phyloP scores from a whole-genome alignment of 2,329 filamentous ascomycete genomes.

The Drechslerella stenobrocha region DNA sequence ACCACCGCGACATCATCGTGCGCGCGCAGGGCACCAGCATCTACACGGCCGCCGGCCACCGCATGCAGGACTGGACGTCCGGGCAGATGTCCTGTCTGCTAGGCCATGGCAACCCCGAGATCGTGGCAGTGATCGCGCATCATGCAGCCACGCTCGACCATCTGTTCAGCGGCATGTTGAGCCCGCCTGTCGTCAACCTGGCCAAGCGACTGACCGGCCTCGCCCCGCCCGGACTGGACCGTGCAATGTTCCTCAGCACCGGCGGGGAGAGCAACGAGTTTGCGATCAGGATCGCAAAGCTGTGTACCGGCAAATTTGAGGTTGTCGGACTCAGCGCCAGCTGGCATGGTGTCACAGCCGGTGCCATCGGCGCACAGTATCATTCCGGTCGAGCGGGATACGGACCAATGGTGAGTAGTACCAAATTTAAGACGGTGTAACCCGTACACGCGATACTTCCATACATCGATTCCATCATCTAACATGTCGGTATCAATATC shows the following conservation, averaged over 20 bases:
- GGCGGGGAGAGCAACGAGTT: slow-evolving; percentile 65
- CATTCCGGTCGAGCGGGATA: slow-evolving; percentile 60
- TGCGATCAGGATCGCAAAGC: slow-evolving; percentile 68
- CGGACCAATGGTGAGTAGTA: slow-evolving; percentile 54
- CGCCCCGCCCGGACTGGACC: slow-evolving; percentile 60
- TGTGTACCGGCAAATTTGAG: slow-evolving; percentile 67
- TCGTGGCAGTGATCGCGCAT: slow-evolving; percentile 61
- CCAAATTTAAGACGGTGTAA: too few relatives aligned
- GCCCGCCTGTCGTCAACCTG: slow-evolving; percentile 63
- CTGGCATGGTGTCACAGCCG: slow-evolving; percentile 66
- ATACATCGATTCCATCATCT: too few relatives aligned
- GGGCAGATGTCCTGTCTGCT: slow-evolving; percentile 66
- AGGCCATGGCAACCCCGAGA: slow-evolving; percentile 64
- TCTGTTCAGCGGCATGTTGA: slow-evolving; percentile 65
- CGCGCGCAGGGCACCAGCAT: slow-evolving; percentile 59
- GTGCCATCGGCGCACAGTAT: slow-evolving; percentile 62
- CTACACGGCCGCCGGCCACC: slow-evolving; percentile 57
- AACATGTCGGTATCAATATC: too few relatives aligned
- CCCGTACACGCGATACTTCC: too few relatives aligned
- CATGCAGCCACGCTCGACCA: slow-evolving; percentile 63
- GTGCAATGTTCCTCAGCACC: slow-evolving; percentile 64
- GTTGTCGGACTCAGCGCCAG: slow-evolving; percentile 65
- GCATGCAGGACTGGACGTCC: slow-evolving; percentile 65
- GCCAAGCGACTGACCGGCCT: slow-evolving; percentile 60
- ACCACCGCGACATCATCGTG: slow-evolving; percentile 57